Conservation (phyloP, 2,329 filamentous ascomycete species). For the Ramularia collo-cygni region DNA sequence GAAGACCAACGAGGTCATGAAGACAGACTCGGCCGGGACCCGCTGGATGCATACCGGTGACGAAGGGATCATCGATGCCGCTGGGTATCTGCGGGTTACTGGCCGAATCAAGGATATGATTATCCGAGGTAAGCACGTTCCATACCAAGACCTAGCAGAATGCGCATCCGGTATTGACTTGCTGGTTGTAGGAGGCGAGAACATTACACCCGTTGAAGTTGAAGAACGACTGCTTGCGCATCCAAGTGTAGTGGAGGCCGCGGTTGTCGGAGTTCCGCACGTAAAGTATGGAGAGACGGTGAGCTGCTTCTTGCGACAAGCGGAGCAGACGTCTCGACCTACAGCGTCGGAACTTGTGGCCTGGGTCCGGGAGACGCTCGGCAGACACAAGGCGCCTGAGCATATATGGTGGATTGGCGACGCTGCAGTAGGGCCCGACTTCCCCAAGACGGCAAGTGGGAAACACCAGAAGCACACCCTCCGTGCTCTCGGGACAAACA, state of each 20-base stretch:
- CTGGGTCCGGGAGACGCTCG: constrained; percentile 18
- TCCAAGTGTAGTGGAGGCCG: constrained; percentile 19
- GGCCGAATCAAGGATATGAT: constrained; percentile 29
- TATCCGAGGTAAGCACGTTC: too few relatives aligned
- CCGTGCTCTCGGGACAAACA: too few relatives aligned
- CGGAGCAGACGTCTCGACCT: constrained; percentile 12
- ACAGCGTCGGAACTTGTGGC: constrained; percentile 17
- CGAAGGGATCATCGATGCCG: constrained; percentile 43
- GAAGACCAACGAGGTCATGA: constrained; percentile 58
- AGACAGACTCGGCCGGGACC: too few relatives aligned
- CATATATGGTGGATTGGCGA: constrained; percentile 21
- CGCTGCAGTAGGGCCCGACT: constrained; percentile 18
- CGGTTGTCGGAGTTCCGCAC: constrained; percentile 22
- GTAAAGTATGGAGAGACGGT: constrained; percentile 26
- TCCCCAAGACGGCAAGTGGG: constrained; percentile 24
- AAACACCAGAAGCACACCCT: constrained; percentile 24
- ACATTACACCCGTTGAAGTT: constrained; percentile 43
- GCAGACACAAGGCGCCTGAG: constrained; percentile 21
- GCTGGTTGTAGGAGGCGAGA: constrained; percentile 53
- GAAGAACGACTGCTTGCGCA: constrained; percentile 24
- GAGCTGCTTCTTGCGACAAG: constrained; percentile 28
- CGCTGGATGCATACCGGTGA: constrained; percentile 65
- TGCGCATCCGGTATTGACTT: too few relatives aligned
- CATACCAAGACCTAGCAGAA: too few relatives aligned
- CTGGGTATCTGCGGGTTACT: constrained; percentile 34